Evolutionary conservation across 2,329 filamentous ascomycete species (phyloP), one percentile per base, ranked within the genome.

Genomic region (Emergomyces orientalis): DNA sequence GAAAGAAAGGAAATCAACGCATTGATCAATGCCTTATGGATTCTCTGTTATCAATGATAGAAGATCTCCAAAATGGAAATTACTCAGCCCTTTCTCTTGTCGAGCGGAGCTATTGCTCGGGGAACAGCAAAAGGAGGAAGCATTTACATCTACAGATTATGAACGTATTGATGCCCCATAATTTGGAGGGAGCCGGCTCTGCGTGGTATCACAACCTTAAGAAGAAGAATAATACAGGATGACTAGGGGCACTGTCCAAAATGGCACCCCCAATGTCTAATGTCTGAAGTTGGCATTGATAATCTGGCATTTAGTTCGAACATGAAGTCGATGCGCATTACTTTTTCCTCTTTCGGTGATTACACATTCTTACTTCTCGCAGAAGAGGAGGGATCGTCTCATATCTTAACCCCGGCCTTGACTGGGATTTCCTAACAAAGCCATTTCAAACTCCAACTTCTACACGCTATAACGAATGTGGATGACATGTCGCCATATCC

Each of bases 381-480:
- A 27, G 34, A 47, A n/a, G 4, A 47, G 34, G 37, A 11, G 41
- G 6, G 27, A 47, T 34, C 30, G 57, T 59, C 43, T 59, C 43
- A 32, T 32, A 27, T 32, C 30, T 19, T 34, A 14, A 41, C 19
- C 22, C 25, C 25, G 34, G 54, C n/a, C 17, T 8, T 22, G 34
- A 47, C 27, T 32, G 14, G 49, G 47, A 60, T 60, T 60, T 60
- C 59, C 45, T 41, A 60, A 37, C 30, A 9, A 47, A 47, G 59
- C 14, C 34, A 51, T 37, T 37, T 54, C 32, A 60, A 60, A 60
- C 59, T 14, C 17, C 43, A 49, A 49, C 27, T 27, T 52, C 27
- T 59, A 30, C 25, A 37, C 27, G 17, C 30, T 34, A 47, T 54
- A 47, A 52, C 45, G 39, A 41, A 41, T 60, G 19, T 30, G n/a